phyloP scores from a whole-genome alignment of 495 filamentous ascomycete species.

The Aspergillus cavernicola region DNA sequence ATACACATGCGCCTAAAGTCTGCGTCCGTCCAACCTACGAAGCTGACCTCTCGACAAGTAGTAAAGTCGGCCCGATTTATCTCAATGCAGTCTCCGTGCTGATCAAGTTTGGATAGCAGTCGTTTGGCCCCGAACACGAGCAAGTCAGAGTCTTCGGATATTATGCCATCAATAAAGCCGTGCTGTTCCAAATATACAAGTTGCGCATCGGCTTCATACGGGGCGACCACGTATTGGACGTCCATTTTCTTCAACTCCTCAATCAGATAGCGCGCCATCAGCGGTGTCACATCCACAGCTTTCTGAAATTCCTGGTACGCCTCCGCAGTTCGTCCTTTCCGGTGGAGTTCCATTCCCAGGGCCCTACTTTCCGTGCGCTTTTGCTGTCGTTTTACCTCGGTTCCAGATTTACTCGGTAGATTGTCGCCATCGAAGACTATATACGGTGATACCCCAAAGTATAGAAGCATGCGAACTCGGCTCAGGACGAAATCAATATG shows the following conservation, averaged over 20 bases:
- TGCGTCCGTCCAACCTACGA: constrained; percentile 86
- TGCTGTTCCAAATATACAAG: constrained; percentile 87
- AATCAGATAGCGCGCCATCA: constrained; percentile 90
- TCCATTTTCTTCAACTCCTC: constrained; percentile 78
- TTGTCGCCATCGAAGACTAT: constrained; percentile 95
- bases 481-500: constrained; percentile 90
- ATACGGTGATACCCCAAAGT: constrained; percentile 90
- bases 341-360: constrained; percentile 72
- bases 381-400: constrained; percentile 67
- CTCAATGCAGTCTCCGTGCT: constrained; percentile 89
- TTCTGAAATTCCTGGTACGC: constrained; percentile 90
- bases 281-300: constrained; percentile 90
- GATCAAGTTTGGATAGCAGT: constrained; percentile 89
- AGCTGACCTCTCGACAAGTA: constrained; percentile 77
- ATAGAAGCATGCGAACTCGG: constrained; percentile 85
- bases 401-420: constrained; percentile 91
- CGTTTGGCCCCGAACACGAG: constrained; percentile 91
- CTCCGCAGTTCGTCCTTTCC: constrained; percentile 72
- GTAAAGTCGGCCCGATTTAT: constrained; percentile 85
- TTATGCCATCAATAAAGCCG: constrained; percentile 76
- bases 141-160: constrained; percentile 96
- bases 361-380: constrained; percentile 70
- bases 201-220: constrained; percentile 97
- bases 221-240: constrained; percentile 88
- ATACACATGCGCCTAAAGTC: constrained; percentile 97